These are phyloP conservation scores for Staphylotrichum longicolle DNA, from an alignment of 495 filamentous ascomycete genomes.

Conservation along the genomic window DNA sequence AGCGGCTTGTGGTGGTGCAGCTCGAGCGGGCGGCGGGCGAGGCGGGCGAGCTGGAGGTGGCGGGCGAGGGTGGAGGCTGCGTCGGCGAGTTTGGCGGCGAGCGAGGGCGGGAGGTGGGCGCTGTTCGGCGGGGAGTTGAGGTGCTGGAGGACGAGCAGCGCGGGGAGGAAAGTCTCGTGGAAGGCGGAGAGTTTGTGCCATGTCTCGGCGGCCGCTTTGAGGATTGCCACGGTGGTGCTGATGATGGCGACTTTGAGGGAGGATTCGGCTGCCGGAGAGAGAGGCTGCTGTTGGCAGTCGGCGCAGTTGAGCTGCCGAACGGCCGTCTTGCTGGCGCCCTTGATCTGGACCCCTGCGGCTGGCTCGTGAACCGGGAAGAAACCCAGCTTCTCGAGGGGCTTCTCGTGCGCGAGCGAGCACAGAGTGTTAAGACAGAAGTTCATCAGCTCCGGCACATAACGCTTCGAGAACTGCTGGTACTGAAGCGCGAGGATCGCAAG, in stretches of 20 bases:
- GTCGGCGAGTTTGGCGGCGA: slow-evolving; percentile 40
- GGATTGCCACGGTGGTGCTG: slow-evolving; percentile 54
- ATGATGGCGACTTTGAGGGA: slow-evolving; percentile 59
- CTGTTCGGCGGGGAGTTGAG: slow-evolving; percentile 50
- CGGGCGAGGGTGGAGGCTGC: slow-evolving; percentile 46
- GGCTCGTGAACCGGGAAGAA: slow-evolving; percentile 64
- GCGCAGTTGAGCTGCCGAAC: slow-evolving; percentile 47
- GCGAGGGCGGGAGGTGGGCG: slow-evolving; percentile 45
- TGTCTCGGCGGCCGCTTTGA: slow-evolving; percentile 58
- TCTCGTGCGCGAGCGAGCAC: slow-evolving; percentile 60
- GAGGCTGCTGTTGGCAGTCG: slow-evolving; percentile 49
- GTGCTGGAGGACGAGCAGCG: slow-evolving; percentile 53
- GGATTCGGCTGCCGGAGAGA: slow-evolving; percentile 36
- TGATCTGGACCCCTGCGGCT: slow-evolving; percentile 52
- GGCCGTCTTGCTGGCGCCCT: slow-evolving; percentile 31
- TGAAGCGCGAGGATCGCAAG: slow-evolving; percentile 71
- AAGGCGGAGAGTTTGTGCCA: slow-evolving; percentile 71
- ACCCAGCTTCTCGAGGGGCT: slow-evolving; percentile 44
- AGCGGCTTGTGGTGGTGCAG: slow-evolving; percentile 88
- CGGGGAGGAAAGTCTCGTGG: slow-evolving; percentile 66
- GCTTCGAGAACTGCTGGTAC: slow-evolving; percentile 76
- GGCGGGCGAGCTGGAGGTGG: slow-evolving; percentile 55
- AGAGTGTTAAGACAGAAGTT: slow-evolving; percentile 77
- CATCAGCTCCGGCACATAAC: slow-evolving; percentile 84
- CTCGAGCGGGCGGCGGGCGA: slow-evolving; percentile 70